phyloP scores from a whole-genome alignment of 345 rosid species.

The Excoecaria agallocha region DNA sequence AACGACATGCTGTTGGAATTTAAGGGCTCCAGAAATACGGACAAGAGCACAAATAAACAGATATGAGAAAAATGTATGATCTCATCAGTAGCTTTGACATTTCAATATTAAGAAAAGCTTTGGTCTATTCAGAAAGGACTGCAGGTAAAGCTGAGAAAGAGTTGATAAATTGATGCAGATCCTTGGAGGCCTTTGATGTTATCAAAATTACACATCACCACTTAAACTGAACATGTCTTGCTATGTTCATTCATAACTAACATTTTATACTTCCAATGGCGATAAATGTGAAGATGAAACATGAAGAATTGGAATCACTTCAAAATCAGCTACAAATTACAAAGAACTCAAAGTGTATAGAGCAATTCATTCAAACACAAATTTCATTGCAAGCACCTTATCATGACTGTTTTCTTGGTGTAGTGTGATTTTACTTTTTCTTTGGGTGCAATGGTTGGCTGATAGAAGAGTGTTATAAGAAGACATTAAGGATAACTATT shows the following conservation, averaged over 20 bases:
- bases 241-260: neutral
- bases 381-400: neutral
- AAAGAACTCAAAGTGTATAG: neutral
- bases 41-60: neutral
- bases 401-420: neutral
- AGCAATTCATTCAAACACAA: neutral
- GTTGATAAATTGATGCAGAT: neutral
- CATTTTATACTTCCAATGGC: neutral
- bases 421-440: neutral
- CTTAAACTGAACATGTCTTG: neutral
- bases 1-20: neutral
- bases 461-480: neutral
- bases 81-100: neutral
- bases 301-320: neutral
- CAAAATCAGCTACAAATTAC: neutral
- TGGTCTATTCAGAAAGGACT: neutral
- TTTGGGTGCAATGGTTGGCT: too few relatives aligned
- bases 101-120: neutral
- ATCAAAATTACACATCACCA: neutral
- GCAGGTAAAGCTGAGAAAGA: neutral
- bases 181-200: neutral
- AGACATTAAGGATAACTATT: neutral
- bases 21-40: neutral
- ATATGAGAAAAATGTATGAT: neutral
- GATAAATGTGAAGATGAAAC: neutral